Conservation (phyloP, 2,329 filamentous ascomycete genomes). For the Clarireedia homoeocarpa region DNA sequence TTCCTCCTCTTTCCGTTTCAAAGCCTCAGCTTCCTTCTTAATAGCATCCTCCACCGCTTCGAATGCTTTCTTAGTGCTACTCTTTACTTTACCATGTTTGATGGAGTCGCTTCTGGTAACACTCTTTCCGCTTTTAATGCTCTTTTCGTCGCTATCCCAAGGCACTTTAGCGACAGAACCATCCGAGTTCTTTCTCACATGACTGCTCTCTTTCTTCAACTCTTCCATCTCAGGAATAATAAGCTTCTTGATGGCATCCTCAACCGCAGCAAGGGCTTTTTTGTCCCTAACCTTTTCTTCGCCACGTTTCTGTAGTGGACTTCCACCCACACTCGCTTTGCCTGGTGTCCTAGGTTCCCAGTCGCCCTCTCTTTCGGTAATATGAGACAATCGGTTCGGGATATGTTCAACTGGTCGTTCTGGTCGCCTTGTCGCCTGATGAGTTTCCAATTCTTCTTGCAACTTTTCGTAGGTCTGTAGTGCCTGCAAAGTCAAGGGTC, state of each 20-base stretch:
- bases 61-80: constrained; percentile 8
- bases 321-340: neutral
- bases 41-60: constrained; percentile 9
- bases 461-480: constrained; percentile 2
- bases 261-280: constrained; percentile 7
- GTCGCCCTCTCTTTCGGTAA: constrained; percentile 7
- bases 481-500: constrained; percentile 7
- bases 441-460: constrained; percentile 1
- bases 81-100: constrained; percentile 7
- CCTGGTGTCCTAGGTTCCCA: constrained; percentile 6
- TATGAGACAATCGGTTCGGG: constrained; percentile 6
- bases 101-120: constrained; percentile 1
- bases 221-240: constrained; percentile 8
- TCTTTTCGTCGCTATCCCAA: constrained; percentile 8
- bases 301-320: constrained; percentile 1
- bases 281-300: constrained; percentile 7
- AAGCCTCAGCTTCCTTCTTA: constrained; percentile 7
- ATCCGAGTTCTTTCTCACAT: constrained; percentile 5
- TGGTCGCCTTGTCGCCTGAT: constrained; percentile 2
- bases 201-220: constrained; percentile 4
- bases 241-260: constrained; percentile 7
- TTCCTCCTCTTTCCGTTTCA: constrained; percentile 8
- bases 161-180: constrained; percentile 1
- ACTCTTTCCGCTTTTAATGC: neutral
- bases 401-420: constrained; percentile 1